Base-by-base conservation (phyloP, 345 rosid genomes). In the Populus tremula region DNA sequence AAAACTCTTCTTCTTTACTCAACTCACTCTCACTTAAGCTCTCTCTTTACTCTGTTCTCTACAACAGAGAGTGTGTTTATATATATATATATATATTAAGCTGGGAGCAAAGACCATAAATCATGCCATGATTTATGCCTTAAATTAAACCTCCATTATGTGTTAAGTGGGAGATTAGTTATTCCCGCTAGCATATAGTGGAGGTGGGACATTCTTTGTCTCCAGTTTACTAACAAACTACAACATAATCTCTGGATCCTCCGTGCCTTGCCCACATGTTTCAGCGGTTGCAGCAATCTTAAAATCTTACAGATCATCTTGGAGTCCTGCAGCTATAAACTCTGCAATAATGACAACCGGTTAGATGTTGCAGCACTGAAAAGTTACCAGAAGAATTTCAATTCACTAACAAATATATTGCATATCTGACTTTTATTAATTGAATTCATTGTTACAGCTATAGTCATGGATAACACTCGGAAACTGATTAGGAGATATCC, bases 271-370 rank as follows among this genome's bases (percentile, higher is more conserved):
- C 67, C 90, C 90, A 17, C 91, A 90, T 72, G 83, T 82, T 43
- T 67, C 91, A 1, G 87, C 87, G n/a, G 82, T 78, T 61, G 81
- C 89, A 6, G 87, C 82, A 21, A 87, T 85, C 71, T 18, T 90
- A 71, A 87, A 82, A 86, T 85, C 91, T 47, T 43, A 35, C 67
- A 67, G 70, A 53, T 86, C 90, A 79, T 80, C 87, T 20, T 87
- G 87, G 87, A 84, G 89, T 68, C 89, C 87, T 38, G 88, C 91
- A 50, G 87, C 90, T 4, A 85, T 83, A 56, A 88, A 72, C 82
- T 90, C 93, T 36, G 91, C 85, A 73, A 88, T 88, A 66, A 86
- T 88, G 85, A 90, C 87, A 69, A 86, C 93, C 82, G 89, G 90
- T 88, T 74, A 72, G 78, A 35, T 74, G 16, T 65, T 77, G 47